Evolutionary conservation across 2,329 filamentous ascomycete species (phyloP).

Genomic region (Epichloe coenophiala): DNA sequence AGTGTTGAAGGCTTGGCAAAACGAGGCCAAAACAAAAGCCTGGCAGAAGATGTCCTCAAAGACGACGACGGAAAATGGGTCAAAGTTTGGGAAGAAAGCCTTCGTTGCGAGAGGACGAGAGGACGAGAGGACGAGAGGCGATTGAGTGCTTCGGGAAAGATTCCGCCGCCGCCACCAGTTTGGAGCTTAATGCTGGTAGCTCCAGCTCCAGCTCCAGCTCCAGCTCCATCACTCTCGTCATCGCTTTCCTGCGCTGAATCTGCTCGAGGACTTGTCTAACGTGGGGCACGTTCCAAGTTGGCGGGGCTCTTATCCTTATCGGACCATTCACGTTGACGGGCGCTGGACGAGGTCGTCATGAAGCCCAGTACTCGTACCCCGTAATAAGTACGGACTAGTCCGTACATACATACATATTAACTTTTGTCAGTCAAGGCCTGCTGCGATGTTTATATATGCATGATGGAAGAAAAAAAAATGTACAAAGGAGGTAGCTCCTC

Average conservation of each 20-base stretch:
- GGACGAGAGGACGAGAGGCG: neutral
- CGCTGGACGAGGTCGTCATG: neutral
- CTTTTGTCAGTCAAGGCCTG: too few relatives aligned
- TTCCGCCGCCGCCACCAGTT: neutral
- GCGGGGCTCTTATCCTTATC: slow-evolving; percentile 3
- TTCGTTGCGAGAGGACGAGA: neutral
- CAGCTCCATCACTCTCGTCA: neutral
- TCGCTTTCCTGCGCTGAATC: neutral
- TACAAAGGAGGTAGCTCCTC: too few relatives aligned
- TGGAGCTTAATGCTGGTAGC: neutral
- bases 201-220: neutral
- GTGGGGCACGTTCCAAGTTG: slow-evolving; percentile 3
- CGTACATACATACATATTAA: too few relatives aligned
- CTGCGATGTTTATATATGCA: too few relatives aligned
- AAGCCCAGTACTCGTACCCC: neutral
- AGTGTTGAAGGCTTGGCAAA: neutral
- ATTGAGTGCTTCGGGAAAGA: neutral
- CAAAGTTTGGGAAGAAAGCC: neutral
- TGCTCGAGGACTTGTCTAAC: neutral
- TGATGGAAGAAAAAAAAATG: accelerated
- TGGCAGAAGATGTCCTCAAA: neutral
- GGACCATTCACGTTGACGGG: slow-evolving; percentile 1
- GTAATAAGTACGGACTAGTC: too few relatives aligned
- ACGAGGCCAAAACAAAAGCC: neutral
- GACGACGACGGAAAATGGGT: neutral